phyloP scores from a whole-genome alignment of 2,329 filamentous ascomycete genomes.

The Epichloe gansuensis region DNA sequence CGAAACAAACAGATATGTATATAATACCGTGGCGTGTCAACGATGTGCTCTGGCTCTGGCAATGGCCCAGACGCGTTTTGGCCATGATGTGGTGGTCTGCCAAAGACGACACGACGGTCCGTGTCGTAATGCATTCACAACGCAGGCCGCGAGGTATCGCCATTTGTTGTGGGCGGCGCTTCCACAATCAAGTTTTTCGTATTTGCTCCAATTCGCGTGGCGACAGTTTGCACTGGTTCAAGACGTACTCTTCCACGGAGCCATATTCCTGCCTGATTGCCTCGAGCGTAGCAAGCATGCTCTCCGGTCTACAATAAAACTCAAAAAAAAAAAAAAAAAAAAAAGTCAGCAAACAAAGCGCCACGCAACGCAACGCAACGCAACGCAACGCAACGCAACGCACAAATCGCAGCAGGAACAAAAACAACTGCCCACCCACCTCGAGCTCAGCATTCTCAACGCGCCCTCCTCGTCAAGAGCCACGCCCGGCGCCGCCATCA shows the following conservation, averaged over 20 bases:
- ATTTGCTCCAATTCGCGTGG: slow-evolving; percentile 42
- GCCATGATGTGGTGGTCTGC: background rate
- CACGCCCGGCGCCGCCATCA: slow-evolving; percentile 39
- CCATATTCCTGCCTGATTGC: slow-evolving; percentile 50
- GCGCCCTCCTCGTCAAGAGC: slow-evolving; percentile 32
- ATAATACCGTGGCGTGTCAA: background rate
- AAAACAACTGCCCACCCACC: slow-evolving; percentile 16
- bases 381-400: too few species aligned
- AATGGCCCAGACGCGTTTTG: background rate
- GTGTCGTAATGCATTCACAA: background rate
- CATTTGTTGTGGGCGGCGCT: background rate
- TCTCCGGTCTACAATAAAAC: slow-evolving; percentile 23
- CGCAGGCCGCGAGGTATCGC: background rate
- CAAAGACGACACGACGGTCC: background rate
- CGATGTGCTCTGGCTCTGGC: background rate
- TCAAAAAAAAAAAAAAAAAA: too few species aligned
- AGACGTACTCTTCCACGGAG: slow-evolving; percentile 51
- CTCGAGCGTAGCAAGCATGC: slow-evolving; percentile 35
- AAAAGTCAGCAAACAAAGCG: too few species aligned
- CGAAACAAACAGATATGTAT: background rate
- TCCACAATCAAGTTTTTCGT: slow-evolving; percentile 34
- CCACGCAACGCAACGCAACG: too few species aligned
- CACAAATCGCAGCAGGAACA: background rate
- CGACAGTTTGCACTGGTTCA: slow-evolving; percentile 43
- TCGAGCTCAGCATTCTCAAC: slow-evolving; percentile 32